Base-by-base conservation (phyloP, 345 rosid species). In the Limnanthes douglasii region DNA sequence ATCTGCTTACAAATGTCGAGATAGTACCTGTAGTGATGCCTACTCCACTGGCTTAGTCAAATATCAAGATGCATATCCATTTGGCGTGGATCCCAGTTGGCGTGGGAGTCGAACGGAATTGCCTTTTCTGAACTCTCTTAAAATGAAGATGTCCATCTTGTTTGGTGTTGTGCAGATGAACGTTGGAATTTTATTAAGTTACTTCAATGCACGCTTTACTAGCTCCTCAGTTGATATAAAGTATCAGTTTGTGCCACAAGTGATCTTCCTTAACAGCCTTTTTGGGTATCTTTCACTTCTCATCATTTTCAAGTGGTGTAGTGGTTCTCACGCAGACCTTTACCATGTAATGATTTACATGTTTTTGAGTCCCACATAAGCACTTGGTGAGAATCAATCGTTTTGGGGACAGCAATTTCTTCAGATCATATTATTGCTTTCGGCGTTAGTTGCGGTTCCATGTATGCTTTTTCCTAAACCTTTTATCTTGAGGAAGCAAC, bases 51-150 rank as follows among this genome's bases (percentile, higher is more conserved):
- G 97, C 51, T 64, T 88, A 59, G 24, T 83, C 37, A 88, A 83
- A 65, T 74, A 63, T 60, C 81, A 44, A 50, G 92, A 70, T 62
- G 60, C 94, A 28, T 83, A 83, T 59, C 93, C 97, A 29, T 88
- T 88, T 52, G 97, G 97, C 25, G 94, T 88, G 35, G 97, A 88
- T 74, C 97, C 97, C 36, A 79, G 90, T 46, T 88, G 97, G 97
- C 95, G 95, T 43, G 97, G 97, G 59, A 88, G 95, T 64, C 95
- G 97, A 41, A 11, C 95, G 16, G 97, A 88, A 57, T 61, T 88
- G 56, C 95, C 97, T 13, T 88, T 79, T 62, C 37, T 88, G 51
- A 88, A 83, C 66, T 88, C 97, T 43, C 76, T 88, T 22, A 88
- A 88, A 64, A 88, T 83, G 95, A 88, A 88, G 78, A 79, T 88